phyloP scores from a whole-genome alignment of 306 rosid species.

The Alnus rubra region DNA sequence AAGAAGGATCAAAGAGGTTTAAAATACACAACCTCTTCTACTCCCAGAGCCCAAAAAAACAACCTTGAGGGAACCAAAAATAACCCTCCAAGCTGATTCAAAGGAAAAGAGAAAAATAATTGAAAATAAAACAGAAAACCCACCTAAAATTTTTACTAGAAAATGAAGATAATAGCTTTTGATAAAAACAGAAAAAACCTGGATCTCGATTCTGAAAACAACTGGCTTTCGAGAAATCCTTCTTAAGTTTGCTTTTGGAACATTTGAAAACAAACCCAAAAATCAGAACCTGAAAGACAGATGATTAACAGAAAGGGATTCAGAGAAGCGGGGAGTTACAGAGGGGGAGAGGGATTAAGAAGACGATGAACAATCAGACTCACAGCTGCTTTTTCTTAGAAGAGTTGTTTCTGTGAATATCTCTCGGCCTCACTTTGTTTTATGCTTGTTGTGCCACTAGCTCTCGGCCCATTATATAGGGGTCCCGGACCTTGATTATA shows the following conservation, averaged over 20 bases:
- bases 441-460: background rate
- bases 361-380: background rate
- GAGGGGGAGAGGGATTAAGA: conserved; percentile 40
- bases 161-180: background rate
- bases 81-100: conserved; percentile 59
- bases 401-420: conserved; percentile 13
- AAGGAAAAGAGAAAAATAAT: background rate
- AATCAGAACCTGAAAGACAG: conserved; percentile 84
- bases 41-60: conserved; percentile 16
- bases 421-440: conserved; percentile 67
- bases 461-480: conserved; percentile 41
- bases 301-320: conserved; percentile 98
- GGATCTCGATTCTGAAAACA: conserved; percentile 99
- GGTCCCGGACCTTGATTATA: background rate
- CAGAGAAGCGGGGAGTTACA: conserved; percentile 88
- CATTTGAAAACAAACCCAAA: conserved; percentile 77
- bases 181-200: conserved; percentile 25
- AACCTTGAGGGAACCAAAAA: conserved; percentile 71
- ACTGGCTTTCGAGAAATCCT: conserved; percentile 78
- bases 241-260: conserved; percentile 67
- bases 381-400: conserved; percentile 1
- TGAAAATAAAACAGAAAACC: background rate
- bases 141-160: background rate
- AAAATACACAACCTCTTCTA: conserved; percentile 76
- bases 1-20: conserved; percentile 54